Percentiles rank a stretch among this genome's conserved stretches.
Conservation (phyloP, 352 stramenopile genomes). For the Globisporangium echinulatum region DNA sequence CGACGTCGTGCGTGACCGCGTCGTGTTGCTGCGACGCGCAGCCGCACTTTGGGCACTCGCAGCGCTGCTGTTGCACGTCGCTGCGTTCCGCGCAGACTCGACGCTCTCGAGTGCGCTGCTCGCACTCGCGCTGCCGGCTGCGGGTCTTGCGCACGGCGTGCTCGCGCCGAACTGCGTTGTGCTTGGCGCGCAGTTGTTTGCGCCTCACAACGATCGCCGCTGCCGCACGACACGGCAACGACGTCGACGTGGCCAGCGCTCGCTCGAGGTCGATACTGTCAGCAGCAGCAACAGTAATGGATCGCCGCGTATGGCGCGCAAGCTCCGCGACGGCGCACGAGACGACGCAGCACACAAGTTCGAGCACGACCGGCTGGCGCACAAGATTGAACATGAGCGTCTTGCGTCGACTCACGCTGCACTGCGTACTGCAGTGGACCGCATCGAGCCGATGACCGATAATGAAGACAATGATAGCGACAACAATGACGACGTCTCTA, state of each 20-base stretch:
- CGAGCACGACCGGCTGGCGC: background rate
- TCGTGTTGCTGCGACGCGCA: slow-evolving; percentile 32
- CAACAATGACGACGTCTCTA: background rate
- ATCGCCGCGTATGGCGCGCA: background rate
- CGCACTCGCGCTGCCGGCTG: slow-evolving; percentile 26
- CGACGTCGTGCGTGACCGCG: slow-evolving; percentile 35
- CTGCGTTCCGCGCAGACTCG: slow-evolving; percentile 20
- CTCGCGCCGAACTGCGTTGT: slow-evolving; percentile 48
- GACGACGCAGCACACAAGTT: background rate
- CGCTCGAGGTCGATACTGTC: background rate
- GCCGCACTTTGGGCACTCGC: slow-evolving; percentile 39
- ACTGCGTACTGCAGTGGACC: background rate
- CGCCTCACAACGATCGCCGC: slow-evolving; percentile 1
- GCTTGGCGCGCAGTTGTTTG: slow-evolving; percentile 27
- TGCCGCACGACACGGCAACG: background rate
- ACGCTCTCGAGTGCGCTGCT: slow-evolving; percentile 28
- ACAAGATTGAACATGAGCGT: no score
- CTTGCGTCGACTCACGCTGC: no score
- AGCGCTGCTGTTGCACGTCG: slow-evolving; percentile 37
- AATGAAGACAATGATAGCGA: background rate
- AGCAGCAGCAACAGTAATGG: background rate
- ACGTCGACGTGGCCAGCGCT: no score
- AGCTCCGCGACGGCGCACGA: background rate
- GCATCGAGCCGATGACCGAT: background rate
- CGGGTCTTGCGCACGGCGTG: slow-evolving; percentile 39